Base-by-base conservation (phyloP, 768 basidiomycete genomes). In the Russula sp. region DNA sequence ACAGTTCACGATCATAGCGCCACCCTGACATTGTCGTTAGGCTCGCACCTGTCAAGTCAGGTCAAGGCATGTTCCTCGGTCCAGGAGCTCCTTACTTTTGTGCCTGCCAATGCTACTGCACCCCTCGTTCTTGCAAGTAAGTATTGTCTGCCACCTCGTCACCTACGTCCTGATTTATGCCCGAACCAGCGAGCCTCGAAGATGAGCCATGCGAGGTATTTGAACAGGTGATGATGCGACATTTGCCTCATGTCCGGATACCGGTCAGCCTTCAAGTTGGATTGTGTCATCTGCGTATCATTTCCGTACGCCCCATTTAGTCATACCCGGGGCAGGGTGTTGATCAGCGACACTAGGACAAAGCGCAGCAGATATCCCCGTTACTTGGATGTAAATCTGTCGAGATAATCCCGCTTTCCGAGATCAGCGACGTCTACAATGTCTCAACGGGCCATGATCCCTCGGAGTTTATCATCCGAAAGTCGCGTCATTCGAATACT, bases 381-480 rank as follows among this genome's bases (percentile, higher is more conserved):
- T 76, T 78, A 0, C 74, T 92, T 55, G 80, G 84, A 10, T 89
- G 89, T 74, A 84, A 85, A 75, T 84, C 89, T 2, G 89, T 87
- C 1, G 94, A 97, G 69, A 84, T 96, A 58, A 85, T 95, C 58
- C 81, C 84, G 6, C 74, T 94, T 31, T 75, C 81, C 4, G 93
- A 95, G 63, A 82, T 97, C 66, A 91, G 91, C 74, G 94, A 97
- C 68, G 83, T 91, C 1, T 89, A 92, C 74, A 89, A 88, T 50
- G 84, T 93, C 22, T 83, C 86, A 2, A 88, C 86, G 16, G 88
- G 89, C 7, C 82, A 85, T 16, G 89, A 93, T 56, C 77, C 78
- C n/a, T 71, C 86, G 59, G 89, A 94, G 70, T 94, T 94, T 69
- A 88, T 92, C 64, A 84, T 94, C 64, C 82, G 91, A 49, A 81